Base-by-base conservation (phyloP, 2,329 filamentous ascomycete genomes). In the Colletotrichum plurivorum region DNA sequence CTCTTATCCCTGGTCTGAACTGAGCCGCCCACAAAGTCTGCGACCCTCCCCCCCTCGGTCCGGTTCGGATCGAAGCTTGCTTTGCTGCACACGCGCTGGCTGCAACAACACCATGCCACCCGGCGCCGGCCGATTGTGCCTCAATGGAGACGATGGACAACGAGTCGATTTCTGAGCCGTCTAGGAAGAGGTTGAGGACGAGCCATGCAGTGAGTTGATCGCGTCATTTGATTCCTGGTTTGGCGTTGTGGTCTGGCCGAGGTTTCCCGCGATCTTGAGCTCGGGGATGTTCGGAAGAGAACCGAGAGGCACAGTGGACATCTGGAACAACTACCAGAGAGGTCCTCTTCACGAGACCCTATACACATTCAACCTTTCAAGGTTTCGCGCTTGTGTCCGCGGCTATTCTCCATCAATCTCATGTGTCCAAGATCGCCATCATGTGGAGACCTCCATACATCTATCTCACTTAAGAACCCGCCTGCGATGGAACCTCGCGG, bases 181-280 rank as follows among this genome's bases (percentile, higher is more conserved):
- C 75, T 27, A 78, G 81, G 62, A 83, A 83, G 73, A 78, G 81
- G 49, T 73, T 83, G 63, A 76, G 81, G 61, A 82, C 81, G 22
- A 82, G 80, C 48, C 81, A 83, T 76, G 81, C 81, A 27, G 66
- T 66, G 72, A 75, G 79, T 75, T 55, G 27, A 4, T 10, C 25
- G 9, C 15, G 12, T 27, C 9, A n/a, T 39, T 12, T 46, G 22
- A 7, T 43, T 18, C 4, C 9, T 48, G 15, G 41, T 18, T 36
- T 10, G 2, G 31, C 8, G 8, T 10, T 36, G 31, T 36, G 31
- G 31, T 36, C 7, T 36, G 31, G 31, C 22, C 22, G 22, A 25
- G 3, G 22, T 25, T 25, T 4, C 22, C 22, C 22, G 22, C 22
- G 22, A 25, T 4, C 22, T 25, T 25, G 22, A 25, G 22, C 31